Conservation (phyloP, 345 rosid species). For the Gossypium arboreum region DNA sequence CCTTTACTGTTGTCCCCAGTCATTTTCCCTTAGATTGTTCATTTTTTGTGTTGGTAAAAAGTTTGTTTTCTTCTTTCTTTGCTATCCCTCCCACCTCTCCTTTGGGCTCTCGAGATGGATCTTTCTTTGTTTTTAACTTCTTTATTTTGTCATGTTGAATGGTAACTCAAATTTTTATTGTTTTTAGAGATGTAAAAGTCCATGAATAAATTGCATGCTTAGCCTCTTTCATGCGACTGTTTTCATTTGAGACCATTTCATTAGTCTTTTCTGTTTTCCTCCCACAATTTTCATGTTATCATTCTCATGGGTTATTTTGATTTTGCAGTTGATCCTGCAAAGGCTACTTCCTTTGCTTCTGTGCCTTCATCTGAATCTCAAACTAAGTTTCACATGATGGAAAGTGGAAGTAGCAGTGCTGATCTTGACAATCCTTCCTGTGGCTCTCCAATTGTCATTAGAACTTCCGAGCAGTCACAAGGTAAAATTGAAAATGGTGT, state of each 20-base stretch:
- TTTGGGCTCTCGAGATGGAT: not conserved
- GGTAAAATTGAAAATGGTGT: conserved; percentile 30
- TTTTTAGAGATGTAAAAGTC: not conserved
- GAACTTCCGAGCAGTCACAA: conserved; percentile 37
- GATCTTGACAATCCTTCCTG: conserved; percentile 39
- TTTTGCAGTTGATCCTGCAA: conserved; percentile 26
- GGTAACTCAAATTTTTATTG: not conserved
- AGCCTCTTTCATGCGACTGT: not conserved
- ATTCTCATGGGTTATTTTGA: conserved; percentile 6
- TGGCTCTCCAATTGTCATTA: conserved; percentile 39
- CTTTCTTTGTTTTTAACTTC: not conserved
- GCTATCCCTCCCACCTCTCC: not conserved
- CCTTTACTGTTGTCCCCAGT: not conserved
- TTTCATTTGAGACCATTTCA: conserved; percentile 4
- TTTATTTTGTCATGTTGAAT: not conserved
- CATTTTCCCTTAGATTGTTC: not conserved
- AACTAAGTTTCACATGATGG: conserved; percentile 28
- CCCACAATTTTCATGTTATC: not conserved
- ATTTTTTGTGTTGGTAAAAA: not conserved
- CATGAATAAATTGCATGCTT: conserved; percentile 4
- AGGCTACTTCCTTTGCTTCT: conserved; percentile 22
- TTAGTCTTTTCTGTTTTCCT: not conserved
- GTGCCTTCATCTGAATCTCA: conserved; percentile 29
- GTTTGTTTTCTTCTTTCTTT: not conserved
- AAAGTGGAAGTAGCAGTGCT: conserved; percentile 27